Base-by-base conservation (phyloP, 2,329 filamentous ascomycete genomes). In the Neofusicoccum ribis region DNA sequence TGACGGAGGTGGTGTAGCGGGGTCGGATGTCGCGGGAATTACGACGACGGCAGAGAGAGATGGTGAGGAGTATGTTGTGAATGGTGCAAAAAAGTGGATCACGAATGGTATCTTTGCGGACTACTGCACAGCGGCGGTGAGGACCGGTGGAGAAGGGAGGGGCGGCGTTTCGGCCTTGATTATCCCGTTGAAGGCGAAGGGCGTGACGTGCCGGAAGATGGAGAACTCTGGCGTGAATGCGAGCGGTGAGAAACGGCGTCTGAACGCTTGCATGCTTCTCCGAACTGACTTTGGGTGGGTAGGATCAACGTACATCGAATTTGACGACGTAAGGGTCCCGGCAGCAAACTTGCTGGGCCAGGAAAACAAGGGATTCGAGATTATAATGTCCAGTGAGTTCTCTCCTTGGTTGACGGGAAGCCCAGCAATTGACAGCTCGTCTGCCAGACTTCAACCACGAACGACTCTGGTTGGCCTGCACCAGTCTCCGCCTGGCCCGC, bases 41-140 rank as follows among this genome's bases (percentile, higher is more conserved):
- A 69, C 67, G 14, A 73, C 70, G 0, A 71, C 70, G 8, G 74
- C 74, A 0, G 71, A 72, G 59, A 34, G 68, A 0, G 69, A 72
- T 63, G 68, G 72, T 6, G 69, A 73, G 56, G 68, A 74, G 27
- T 79, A 78, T 54, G 70, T 79, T 3, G 76, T 80, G 15, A 77
- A 77, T 44, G 78, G 78, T 5, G 72, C 73, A 56, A 78, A 79
- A 68, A 78, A 79, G 65, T 76, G 74, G 73, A 76, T 76, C 64
- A 76, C 73, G 9, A 75, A 75, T 47, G 72, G 72, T 59, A 74
- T 75, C 69, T 78, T 75, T 49, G 71, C 70, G 31, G 72, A 74
- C 36, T 75, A 74, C 64, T 75, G 75, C 65, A 75, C 74, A 2
- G 75, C 74, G 0, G 71, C 72, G 1, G 73, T 75, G 0, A 69